Conservation (phyloP, 495 filamentous ascomycete genomes). For the Elasticomyces elasticus region DNA sequence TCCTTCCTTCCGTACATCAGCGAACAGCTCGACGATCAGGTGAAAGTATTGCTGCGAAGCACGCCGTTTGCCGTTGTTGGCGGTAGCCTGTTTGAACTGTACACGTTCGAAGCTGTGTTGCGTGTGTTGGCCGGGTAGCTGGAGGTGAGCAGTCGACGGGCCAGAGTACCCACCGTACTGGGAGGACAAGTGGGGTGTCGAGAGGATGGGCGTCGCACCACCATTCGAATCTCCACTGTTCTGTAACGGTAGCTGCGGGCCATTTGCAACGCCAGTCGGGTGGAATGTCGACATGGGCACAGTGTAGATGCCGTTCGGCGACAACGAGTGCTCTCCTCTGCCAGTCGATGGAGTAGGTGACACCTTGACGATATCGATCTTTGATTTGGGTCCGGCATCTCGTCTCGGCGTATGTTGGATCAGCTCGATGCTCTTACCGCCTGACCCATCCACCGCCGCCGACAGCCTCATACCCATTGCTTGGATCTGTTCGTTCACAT, state of each 20-base stretch:
- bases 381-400: slow-evolving; percentile 79
- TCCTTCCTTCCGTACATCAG: slow-evolving; percentile 48
- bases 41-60: slow-evolving; percentile 93
- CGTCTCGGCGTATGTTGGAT: slow-evolving; percentile 93
- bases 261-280: slow-evolving; percentile 17
- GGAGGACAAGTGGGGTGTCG: not conserved
- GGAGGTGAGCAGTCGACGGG: not conserved
- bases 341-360: slow-evolving; percentile 51
- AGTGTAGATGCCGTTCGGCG: slow-evolving; percentile 14
- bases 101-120: slow-evolving; percentile 73
- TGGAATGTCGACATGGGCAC: slow-evolving; percentile 20
- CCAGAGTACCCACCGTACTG: not conserved
- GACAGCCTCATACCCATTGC: slow-evolving; percentile 79
- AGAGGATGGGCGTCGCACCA: not conserved
- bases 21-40: slow-evolving; percentile 79
- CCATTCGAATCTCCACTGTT: not conserved
- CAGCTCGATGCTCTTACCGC: slow-evolving; percentile 71
- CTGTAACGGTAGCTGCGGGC: slow-evolving; percentile 23
- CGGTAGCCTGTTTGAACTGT: slow-evolving; percentile 92
- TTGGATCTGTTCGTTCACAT: slow-evolving; percentile 43
- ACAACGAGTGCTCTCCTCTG: slow-evolving; percentile 9
- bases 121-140: not conserved
- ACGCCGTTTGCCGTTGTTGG: slow-evolving; percentile 88
- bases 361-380: slow-evolving; percentile 62
- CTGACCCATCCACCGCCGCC: slow-evolving; percentile 69